Evolutionary conservation across 306 rosid genomes (phyloP).

Genomic region (Acacia confusa): DNA sequence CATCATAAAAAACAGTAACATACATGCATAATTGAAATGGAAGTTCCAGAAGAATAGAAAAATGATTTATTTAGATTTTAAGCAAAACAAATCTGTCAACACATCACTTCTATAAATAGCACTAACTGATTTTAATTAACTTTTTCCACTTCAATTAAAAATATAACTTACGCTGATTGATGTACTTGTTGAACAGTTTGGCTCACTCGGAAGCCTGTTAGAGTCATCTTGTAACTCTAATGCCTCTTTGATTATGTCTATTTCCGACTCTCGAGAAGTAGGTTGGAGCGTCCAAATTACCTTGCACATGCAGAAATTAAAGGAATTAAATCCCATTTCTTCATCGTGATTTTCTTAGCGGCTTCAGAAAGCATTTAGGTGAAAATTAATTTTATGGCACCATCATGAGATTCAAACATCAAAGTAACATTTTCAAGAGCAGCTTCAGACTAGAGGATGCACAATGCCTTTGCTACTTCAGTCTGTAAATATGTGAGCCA

Average conservation of each 20-base stretch:
- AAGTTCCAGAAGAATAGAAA: slow-evolving; percentile 15
- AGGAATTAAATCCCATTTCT: slow-evolving; percentile 29
- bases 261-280: slow-evolving; percentile 46
- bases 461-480: slow-evolving; percentile 15
- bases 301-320: slow-evolving; percentile 33
- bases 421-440: slow-evolving; percentile 1
- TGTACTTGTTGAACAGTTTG: slow-evolving; percentile 31
- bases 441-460: slow-evolving; percentile 12
- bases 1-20: neutral
- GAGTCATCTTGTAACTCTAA: slow-evolving; percentile 29
- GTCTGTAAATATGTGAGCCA: slow-evolving; percentile 3
- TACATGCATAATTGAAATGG: slow-evolving; percentile 20
- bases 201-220: slow-evolving; percentile 28
- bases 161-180: slow-evolving; percentile 40
- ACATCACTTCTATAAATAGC: slow-evolving; percentile 9
- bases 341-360: neutral
- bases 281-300: slow-evolving; percentile 55
- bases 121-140: slow-evolving; percentile 11
- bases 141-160: slow-evolving; percentile 1
- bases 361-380: neutral
- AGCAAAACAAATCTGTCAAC: slow-evolving; percentile 7
- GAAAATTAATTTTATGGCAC: slow-evolving; percentile 4
- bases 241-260: slow-evolving; percentile 51
- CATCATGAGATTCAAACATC: slow-evolving; percentile 28
- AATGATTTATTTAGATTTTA: slow-evolving; percentile 21